Percentiles rank a stretch among this genome's conserved stretches.
Evolutionary conservation across 2,329 filamentous ascomycete species (phyloP).

Genomic region (Exophiala spinifera): DNA sequence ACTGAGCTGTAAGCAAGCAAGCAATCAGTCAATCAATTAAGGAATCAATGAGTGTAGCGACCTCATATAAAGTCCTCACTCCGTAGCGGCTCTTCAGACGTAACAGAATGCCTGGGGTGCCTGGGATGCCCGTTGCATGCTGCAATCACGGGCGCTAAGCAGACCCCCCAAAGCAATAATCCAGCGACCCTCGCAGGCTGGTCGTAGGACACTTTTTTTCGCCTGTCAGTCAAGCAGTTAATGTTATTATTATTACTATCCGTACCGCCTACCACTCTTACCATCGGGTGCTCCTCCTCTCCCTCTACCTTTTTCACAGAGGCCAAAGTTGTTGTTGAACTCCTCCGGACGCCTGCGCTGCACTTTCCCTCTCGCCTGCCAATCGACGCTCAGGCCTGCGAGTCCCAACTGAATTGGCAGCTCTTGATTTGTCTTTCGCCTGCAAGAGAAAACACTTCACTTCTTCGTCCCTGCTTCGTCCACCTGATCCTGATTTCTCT

Average conservation of each 20-base stretch:
- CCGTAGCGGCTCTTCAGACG: too few species aligned
- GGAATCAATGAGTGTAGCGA: too few species aligned
- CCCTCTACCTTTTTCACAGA: background rate
- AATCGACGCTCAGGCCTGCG: background rate
- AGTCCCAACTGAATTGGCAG: too few species aligned
- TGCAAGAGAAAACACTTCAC: background rate
- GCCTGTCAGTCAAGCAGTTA: background rate
- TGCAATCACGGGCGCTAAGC: background rate
- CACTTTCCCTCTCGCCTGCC: background rate
- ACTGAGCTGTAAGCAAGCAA: too few species aligned
- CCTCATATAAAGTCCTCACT: too few species aligned
- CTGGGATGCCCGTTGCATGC: background rate
- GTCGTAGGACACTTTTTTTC: background rate
- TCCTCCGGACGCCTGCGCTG: background rate
- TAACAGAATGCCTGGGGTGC: too few species aligned
- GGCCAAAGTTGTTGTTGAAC: background rate
- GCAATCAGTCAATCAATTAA: background rate
- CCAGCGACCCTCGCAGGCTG: slow-evolving; percentile 3
- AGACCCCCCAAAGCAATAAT: background rate
- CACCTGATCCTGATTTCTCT: background rate
- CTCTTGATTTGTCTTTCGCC: background rate
- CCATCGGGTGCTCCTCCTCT: background rate
- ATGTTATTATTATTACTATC: slow-evolving; percentile 2
- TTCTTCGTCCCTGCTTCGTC: slow-evolving; percentile 1
- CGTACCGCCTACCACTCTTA: background rate